Evolutionary conservation across 2,329 filamentous ascomycete genomes (phyloP).

Genomic region (Leptographium radiaticola): DNA sequence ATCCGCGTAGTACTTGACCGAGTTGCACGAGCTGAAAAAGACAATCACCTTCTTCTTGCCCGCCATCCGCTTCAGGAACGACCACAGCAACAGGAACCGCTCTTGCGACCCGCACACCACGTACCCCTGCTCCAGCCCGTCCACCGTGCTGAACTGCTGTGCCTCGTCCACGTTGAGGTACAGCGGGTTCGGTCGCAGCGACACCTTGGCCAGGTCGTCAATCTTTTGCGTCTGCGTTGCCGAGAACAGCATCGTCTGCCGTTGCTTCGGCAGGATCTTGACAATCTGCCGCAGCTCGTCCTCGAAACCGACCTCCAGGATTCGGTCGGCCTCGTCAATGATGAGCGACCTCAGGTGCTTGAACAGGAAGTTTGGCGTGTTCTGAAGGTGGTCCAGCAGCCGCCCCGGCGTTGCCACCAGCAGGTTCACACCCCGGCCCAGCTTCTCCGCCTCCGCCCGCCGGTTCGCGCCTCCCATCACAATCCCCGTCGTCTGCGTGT

Average conservation of each 20-base stretch:
- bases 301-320: constrained; percentile 94
- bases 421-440: constrained; percentile 86
- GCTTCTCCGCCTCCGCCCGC: constrained; percentile 83
- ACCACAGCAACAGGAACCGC: constrained; percentile 86
- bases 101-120: constrained; percentile 88
- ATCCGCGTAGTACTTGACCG: constrained; percentile 91
- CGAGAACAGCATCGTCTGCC: constrained; percentile 97
- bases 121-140: constrained; percentile 90
- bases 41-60: constrained; percentile 99
- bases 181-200: constrained; percentile 74
- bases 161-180: constrained; percentile 94
- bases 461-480: constrained; percentile 92
- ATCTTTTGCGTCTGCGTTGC: constrained; percentile 98
- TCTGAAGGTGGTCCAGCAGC: constrained; percentile 85
- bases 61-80: constrained; percentile 79
- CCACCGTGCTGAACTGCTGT: constrained; percentile 69
- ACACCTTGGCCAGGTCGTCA: constrained; percentile 90
- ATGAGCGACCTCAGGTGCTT: constrained; percentile 87
- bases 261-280: constrained; percentile 77
- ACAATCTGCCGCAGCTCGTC: constrained; percentile 97
- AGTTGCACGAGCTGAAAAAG: constrained; percentile 86
- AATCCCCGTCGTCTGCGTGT: constrained; percentile 62
- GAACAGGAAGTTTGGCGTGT: constrained; percentile 77
- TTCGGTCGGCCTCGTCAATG: constrained; percentile 94
- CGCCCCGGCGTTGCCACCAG: constrained; percentile 88